phyloP scores from a whole-genome alignment of 2,329 filamentous ascomycete genomes.

The Sclerotinia trifoliorum region DNA sequence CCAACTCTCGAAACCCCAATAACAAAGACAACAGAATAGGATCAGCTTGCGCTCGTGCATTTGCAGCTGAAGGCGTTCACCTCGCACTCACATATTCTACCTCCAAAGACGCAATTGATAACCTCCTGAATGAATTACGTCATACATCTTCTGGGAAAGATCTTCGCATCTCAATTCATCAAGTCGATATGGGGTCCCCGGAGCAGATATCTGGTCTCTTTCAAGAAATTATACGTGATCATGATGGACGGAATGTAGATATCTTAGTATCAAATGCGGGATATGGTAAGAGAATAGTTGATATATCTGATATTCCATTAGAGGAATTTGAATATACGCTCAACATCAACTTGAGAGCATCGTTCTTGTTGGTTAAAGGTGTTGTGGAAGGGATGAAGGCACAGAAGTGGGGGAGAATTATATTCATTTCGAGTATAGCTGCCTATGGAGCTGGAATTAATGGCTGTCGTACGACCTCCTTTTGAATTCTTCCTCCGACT shows the following conservation, averaged over 20 bases:
- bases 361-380: constrained; percentile 35
- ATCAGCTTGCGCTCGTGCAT: constrained; percentile 54
- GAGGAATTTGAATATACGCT: constrained; percentile 36
- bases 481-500: background rate
- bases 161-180: constrained; percentile 52
- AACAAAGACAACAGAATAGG: constrained; percentile 53
- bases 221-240: constrained; percentile 51
- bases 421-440: constrained; percentile 34
- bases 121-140: constrained; percentile 40
- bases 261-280: constrained; percentile 68
- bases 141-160: constrained; percentile 41
- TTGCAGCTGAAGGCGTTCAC: constrained; percentile 52
- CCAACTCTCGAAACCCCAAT: background rate
- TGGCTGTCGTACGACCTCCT: constrained; percentile 32
- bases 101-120: constrained; percentile 45
- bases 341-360: constrained; percentile 34
- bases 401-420: constrained; percentile 41
- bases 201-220: constrained; percentile 56
- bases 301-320: constrained; percentile 35
- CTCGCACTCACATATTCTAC: constrained; percentile 60
- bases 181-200: constrained; percentile 56
- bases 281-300: constrained; percentile 57
- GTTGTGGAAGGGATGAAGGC: constrained; percentile 41
- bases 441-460: constrained; percentile 34
- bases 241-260: constrained; percentile 51